Evolutionary conservation across 805 yeast genomes (phyloP).

Genomic region (Phaffomyces thermotolerans): DNA sequence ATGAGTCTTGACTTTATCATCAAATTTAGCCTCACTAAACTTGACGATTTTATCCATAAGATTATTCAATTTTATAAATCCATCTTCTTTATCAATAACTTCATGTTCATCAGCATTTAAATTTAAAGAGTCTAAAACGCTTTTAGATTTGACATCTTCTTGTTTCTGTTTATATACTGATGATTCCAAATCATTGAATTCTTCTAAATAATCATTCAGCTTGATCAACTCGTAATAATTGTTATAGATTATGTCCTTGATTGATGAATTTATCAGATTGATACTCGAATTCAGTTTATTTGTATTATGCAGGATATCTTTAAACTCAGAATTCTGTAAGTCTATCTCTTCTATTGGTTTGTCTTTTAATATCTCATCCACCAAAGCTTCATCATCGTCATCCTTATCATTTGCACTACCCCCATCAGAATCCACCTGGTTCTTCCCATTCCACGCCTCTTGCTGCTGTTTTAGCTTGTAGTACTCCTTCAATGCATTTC

Average conservation of each 20-base stretch:
- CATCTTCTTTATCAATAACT: constrained; percentile 1
- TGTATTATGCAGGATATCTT: constrained; percentile 28
- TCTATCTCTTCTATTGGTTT: constrained; percentile 21
- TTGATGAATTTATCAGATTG: constrained; percentile 49
- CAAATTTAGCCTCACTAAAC: constrained; percentile 10
- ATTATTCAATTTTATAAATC: constrained; percentile 9
- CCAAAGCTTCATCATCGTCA: constrained; percentile 22
- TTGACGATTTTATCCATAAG: constrained; percentile 20
- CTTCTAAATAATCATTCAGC: constrained; percentile 48
- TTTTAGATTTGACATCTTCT: neutral
- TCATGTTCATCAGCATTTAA: neutral
- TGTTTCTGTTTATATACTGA: constrained; percentile 2
- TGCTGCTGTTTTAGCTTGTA: constrained; percentile 28
- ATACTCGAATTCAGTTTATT: constrained; percentile 37
- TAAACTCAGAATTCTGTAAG: constrained; percentile 24
- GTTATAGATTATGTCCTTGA: constrained; percentile 66
- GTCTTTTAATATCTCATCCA: constrained; percentile 21
- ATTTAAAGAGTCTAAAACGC: constrained; percentile 12
- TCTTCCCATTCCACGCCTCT: neutral
- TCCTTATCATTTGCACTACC: neutral
- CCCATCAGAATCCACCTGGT: too few relatives aligned
- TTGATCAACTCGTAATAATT: constrained; percentile 69
- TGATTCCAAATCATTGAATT: constrained; percentile 24
- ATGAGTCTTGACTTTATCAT: neutral
- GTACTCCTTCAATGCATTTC: constrained; percentile 36